Evolutionary conservation across 345 rosid species (phyloP).

Genomic region (Melastoma malabathricum): DNA sequence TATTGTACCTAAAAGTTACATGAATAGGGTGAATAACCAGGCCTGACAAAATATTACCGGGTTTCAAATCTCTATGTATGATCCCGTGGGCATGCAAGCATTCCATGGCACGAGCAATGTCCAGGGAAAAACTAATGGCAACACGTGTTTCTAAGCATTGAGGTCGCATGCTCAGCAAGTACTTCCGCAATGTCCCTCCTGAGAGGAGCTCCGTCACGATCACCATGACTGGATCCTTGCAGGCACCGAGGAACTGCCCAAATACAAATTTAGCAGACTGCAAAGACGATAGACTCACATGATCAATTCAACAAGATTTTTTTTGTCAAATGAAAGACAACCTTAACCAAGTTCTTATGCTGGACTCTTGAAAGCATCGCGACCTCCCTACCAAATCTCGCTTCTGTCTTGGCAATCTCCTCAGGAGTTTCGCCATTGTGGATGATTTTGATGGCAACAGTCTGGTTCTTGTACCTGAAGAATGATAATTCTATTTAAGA

Average conservation of each 20-base stretch:
- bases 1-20: too few relatives aligned
- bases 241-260: conserved; percentile 84
- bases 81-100: conserved; percentile 92
- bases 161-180: conserved; percentile 71
- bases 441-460: conserved; percentile 78
- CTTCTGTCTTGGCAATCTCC: conserved; percentile 71
- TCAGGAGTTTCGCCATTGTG: conserved; percentile 78
- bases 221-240: conserved; percentile 93
- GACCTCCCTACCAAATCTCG: conserved; percentile 76
- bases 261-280: conserved; percentile 2
- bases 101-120: conserved; percentile 92
- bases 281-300: not conserved
- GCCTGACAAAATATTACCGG: conserved; percentile 33
- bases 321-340: conserved; percentile 9
- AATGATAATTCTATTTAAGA: not conserved
- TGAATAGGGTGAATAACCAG: too few relatives aligned
- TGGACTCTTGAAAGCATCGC: conserved; percentile 83
- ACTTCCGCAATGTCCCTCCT: conserved; percentile 79
- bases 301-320: not conserved
- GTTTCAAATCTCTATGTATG: conserved; percentile 94
- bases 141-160: conserved; percentile 56
- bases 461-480: conserved; percentile 67
- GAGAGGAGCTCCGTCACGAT: conserved; percentile 80
- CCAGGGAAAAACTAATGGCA: conserved; percentile 80
- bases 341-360: conserved; percentile 91